These are phyloP conservation scores for Coffea canephora DNA, from an alignment of 257 asterid species.

Conservation along the genomic window DNA sequence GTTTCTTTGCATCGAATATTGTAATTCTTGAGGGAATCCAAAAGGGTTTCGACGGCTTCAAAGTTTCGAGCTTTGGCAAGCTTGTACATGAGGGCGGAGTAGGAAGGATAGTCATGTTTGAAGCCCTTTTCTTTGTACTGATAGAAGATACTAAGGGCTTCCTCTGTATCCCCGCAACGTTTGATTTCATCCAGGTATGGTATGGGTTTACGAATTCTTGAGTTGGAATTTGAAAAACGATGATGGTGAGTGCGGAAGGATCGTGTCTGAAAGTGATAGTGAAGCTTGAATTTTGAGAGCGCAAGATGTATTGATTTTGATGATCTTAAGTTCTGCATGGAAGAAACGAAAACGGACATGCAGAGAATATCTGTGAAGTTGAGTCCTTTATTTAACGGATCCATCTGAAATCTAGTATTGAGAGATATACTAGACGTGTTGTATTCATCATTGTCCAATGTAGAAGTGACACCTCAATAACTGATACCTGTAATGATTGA, in stretches of 20 bases:
- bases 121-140: conserved; percentile 52
- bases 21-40: conserved; percentile 37
- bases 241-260: conserved; percentile 30
- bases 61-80: conserved; percentile 64
- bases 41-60: conserved; percentile 54
- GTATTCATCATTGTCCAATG: too few species aligned
- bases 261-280: conserved; percentile 4
- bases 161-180: conserved; percentile 47
- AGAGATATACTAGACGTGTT: too few species aligned
- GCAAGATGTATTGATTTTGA: conserved; percentile 1
- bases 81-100: conserved; percentile 67
- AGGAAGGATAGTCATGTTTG: conserved; percentile 85
- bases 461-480: too few species aligned
- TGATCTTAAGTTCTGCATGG: conserved; percentile 13
- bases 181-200: conserved; percentile 70
- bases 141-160: conserved; percentile 51
- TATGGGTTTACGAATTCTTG: conserved; percentile 39
- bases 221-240: conserved; percentile 19
- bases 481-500: too few species aligned
- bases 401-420: too few species aligned
- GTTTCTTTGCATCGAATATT: conserved; percentile 63
- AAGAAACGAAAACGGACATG: background rate
- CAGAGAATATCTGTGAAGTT: background rate
- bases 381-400: too few species aligned
- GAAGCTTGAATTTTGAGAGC: conserved; percentile 9